Evolutionary conservation across 2,329 filamentous ascomycete species (phyloP), one percentile per base, ranked within the genome.

Genomic region (Clonostachys chloroleuca): DNA sequence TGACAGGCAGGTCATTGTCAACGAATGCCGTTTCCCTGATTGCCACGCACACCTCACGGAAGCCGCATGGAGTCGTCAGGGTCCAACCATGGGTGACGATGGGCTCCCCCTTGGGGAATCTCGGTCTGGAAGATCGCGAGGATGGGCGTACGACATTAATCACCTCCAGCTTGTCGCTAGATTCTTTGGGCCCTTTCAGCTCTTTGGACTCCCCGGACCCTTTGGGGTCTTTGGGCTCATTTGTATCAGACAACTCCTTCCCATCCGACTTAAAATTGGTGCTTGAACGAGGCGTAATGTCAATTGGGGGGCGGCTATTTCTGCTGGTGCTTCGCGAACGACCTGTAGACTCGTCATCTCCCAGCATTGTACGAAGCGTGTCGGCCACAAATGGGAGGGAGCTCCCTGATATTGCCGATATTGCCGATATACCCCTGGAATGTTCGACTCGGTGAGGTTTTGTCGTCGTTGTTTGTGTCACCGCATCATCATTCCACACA

Each of bases 21-120:
- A 81, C 72, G 57, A 97, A 97, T 0, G 90, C 92, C 49, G 83
- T 82, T 48, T 95, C 83, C 37, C 80, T 77, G 51, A 97, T 87
- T 0, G 87, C 86, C 52, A 81, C 78, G 67, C 92, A 96, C 4
- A 96, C 92, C 47, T 89, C 84, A 48, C 92, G 83, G 64, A 97
- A 96, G 1, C 87, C 81, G 45, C 95, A 86, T n/a, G 89, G 85
- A 34, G 85, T 84, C 2, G 91, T 96, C 43, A 95, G 74, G 0
- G 92, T 96, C 67, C 89, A 89, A 40, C 63, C 89, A 63, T 96
- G 91, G 48, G 90, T 80, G 4, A 96, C 91, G 45, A 88, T 80
- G 1, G 91, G 91, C 62, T 95, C 91, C 41, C 75, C 67, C 52
- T 72, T 67, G 1, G 67, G 68, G 2, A 63, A 55, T 2, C 46